phyloP scores from a whole-genome alignment of 1,139 yeast genomes.

The Sugiyamaella pinicola region DNA sequence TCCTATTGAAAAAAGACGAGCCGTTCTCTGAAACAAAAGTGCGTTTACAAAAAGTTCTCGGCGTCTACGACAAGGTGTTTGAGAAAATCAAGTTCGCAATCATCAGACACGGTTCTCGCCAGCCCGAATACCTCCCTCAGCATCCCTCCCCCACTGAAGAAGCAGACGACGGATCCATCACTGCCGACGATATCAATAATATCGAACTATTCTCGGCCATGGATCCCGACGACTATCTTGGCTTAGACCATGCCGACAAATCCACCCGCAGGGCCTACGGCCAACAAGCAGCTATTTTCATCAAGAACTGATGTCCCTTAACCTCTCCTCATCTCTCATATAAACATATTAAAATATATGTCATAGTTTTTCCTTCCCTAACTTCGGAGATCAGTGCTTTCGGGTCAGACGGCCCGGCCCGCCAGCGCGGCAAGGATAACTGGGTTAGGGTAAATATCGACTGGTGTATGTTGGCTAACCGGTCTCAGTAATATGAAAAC shows the following conservation, averaged over 20 bases:
- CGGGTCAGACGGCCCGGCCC: no score
- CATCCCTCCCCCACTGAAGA: neutral
- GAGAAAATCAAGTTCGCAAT: slow-evolving; percentile 70
- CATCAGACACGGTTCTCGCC: slow-evolving; percentile 23
- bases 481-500: slow-evolving; percentile 2
- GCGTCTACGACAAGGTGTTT: slow-evolving; percentile 78
- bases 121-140: slow-evolving; percentile 49
- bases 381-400: no score
- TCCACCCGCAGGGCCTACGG: slow-evolving; percentile 39
- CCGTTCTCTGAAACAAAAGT: slow-evolving; percentile 61
- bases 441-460: neutral
- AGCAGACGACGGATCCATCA: neutral
- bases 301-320: slow-evolving; percentile 37
- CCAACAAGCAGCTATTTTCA: slow-evolving; percentile 62
- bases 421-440: no score
- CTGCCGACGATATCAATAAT: slow-evolving; percentile 36
- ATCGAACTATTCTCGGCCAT: slow-evolving; percentile 59
- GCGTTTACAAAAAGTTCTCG: slow-evolving; percentile 67
- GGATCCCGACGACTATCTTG: slow-evolving; percentile 57
- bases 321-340: neutral
- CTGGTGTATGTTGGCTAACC: no score
- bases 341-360: slow-evolving; percentile 3
- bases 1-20: slow-evolving; percentile 60
- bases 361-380: neutral
- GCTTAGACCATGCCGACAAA: slow-evolving; percentile 87